Base-by-base conservation (phyloP, 345 rosid species). In the Eucalyptus cladocalyx region DNA sequence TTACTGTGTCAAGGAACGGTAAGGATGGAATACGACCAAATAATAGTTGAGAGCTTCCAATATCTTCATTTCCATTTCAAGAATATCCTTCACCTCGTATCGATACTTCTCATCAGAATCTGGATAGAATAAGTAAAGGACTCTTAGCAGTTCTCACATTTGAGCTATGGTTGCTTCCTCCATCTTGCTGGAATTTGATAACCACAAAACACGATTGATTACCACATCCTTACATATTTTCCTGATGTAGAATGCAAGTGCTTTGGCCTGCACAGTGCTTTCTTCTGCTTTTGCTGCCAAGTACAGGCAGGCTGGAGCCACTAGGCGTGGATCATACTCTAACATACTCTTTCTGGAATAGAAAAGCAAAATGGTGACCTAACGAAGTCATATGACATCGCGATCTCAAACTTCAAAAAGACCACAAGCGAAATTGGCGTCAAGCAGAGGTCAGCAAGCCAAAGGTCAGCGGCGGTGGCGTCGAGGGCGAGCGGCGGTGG, bases 251-350 rank as follows among this genome's bases (percentile, higher is more conserved):
- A 95, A 98, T 76, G 90, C 94, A 89, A 96, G 96, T 67, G 94
- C 91, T 87, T 94, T 95, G 91, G 98, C 99, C 91, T 95, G 99
- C 89, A 97, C 94, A 12, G 96, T 96, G 96, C 99, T 95, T 93
- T 98, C 99, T 93, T 98, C 99, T 89, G 98, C 99, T 93, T 97
- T 98, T 50, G 99, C 94, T 80, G 99, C 99, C 95, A 98, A 93
- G 91, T 97, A 98, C 93, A 98, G 94, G 95, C 99, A 98, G 76
- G 97, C 93, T 21, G 99, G 99, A 91, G 98, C 98, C 80, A 97
- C 98, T 90, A 95, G 97, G 26, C 97, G 92, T 47, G 99, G 99
- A 92, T 98, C 99, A 88, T 95, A 96, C 87, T 97, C 98, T 30
- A 95, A 92, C 96, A 98, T 93, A 88, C 98, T 95, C 95, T 93